Evolutionary conservation across 441 rosid genomes (phyloP).

Genomic region (Populus hybrid): DNA sequence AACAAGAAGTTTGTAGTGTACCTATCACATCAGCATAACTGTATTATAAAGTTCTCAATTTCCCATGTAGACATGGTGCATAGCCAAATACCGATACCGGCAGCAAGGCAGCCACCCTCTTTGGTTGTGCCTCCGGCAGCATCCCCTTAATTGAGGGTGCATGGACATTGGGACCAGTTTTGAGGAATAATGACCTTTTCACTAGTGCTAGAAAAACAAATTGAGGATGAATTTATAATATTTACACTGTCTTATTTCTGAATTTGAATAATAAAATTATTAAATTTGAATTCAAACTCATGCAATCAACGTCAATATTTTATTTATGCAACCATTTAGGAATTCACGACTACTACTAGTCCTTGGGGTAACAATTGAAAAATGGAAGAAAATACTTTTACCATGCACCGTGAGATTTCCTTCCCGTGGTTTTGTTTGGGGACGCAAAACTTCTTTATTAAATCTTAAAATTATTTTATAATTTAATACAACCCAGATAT

Average conservation of each 20-base stretch:
- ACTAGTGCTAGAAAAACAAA: not conserved
- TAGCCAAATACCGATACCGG: not conserved
- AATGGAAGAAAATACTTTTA: not conserved
- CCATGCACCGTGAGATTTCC: not conserved
- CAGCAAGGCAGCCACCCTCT: not conserved
- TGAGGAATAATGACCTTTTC: conserved; percentile 21
- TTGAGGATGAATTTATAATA: no score
- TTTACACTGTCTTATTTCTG: no score
- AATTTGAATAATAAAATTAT: no score
- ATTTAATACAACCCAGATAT: not conserved
- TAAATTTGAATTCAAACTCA: not conserved
- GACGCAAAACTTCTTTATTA: not conserved
- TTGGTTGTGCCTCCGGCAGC: conserved; percentile 21
- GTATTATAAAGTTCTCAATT: conserved; percentile 12
- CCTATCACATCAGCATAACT: conserved; percentile 28
- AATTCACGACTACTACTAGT: not conserved
- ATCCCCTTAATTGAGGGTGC: conserved; percentile 15
- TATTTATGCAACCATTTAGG: not conserved
- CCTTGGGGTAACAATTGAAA: not conserved
- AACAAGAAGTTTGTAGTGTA: conserved; percentile 2
- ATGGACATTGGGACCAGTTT: conserved; percentile 30
- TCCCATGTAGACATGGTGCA: conserved; percentile 8
- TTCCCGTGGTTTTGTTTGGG: not conserved
- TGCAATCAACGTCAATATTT: not conserved
- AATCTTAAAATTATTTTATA: not conserved